phyloP scores from a whole-genome alignment of 129 eudicot genomes.

The Flaveria trinervia region DNA sequence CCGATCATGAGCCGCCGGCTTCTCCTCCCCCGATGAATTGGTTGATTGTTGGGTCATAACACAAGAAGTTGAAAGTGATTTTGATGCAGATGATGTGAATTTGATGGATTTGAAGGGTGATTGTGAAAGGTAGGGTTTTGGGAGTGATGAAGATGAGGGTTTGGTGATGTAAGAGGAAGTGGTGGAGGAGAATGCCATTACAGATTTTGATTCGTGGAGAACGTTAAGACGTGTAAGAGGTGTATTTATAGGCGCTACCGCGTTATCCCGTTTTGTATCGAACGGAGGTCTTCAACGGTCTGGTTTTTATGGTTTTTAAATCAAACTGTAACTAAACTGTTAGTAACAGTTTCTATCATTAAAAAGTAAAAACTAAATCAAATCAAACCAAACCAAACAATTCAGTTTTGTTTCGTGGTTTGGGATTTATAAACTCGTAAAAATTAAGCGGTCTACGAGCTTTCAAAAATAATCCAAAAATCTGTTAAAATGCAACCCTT shows the following conservation, averaged over 20 bases:
- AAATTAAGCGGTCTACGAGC: too few species aligned
- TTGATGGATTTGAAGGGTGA: background rate
- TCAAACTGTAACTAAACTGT: too few species aligned
- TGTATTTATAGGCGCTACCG: background rate
- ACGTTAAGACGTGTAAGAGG: background rate
- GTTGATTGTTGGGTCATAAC: constrained; percentile 10
- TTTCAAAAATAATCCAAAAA: too few species aligned
- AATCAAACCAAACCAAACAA: too few species aligned
- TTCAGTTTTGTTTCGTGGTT: too few species aligned
- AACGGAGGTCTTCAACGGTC: too few species aligned
- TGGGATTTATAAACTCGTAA: too few species aligned
- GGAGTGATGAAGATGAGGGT: background rate
- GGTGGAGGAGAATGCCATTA: constrained; percentile 14
- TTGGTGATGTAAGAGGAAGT: background rate
- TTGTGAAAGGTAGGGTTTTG: background rate
- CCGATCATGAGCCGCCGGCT: background rate
- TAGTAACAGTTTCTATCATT: too few species aligned
- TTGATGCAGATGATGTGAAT: background rate
- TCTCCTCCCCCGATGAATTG: background rate
- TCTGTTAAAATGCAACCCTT: too few species aligned
- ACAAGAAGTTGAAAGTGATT: background rate
- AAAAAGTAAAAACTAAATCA: too few species aligned
- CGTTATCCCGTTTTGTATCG: too few species aligned
- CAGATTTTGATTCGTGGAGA: background rate
- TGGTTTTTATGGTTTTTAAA: too few species aligned